Percentiles rank a stretch among this genome's conserved stretches.
Conservation (phyloP, 192 early-diverging fungal species). For the Blastocladiella britannica region DNA sequence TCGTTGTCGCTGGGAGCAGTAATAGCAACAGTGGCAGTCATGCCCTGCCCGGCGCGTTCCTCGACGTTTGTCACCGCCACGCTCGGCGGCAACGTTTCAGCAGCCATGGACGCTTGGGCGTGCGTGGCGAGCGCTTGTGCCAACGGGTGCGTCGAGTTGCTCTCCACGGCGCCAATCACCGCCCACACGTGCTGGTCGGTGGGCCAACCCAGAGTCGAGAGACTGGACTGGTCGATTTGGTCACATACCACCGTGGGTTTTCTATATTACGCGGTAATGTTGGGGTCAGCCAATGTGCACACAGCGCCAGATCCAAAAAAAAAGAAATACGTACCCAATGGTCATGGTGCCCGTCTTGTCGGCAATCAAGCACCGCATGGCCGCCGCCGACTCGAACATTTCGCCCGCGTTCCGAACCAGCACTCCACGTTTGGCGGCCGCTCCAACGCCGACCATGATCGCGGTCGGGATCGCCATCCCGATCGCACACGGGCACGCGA, state of each 20-base stretch:
- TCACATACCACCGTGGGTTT: slow-evolving; percentile 5
- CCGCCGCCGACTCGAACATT: slow-evolving; percentile 42
- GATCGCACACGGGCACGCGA: slow-evolving; percentile 51
- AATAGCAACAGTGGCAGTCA: slow-evolving; percentile 21
- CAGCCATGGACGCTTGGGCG: slow-evolving; percentile 1
- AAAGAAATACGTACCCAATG: slow-evolving; percentile 9
- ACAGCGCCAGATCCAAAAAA: not conserved
- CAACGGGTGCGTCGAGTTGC: slow-evolving; percentile 45
- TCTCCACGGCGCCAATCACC: slow-evolving; percentile 11
- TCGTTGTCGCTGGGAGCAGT: slow-evolving; percentile 10
- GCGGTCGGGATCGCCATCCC: slow-evolving; percentile 50
- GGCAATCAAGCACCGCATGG: slow-evolving; percentile 43
- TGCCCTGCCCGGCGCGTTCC: slow-evolving; percentile 45
- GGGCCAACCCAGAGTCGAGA: slow-evolving; percentile 1
- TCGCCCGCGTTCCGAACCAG: slow-evolving; percentile 54
- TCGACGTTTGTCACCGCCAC: slow-evolving; percentile 25
- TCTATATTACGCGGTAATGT: slow-evolving; percentile 17
- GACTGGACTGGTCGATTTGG: not conserved
- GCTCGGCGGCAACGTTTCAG: slow-evolving; percentile 1
- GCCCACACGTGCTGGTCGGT: slow-evolving; percentile 11
- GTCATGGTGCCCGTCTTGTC: slow-evolving; percentile 77
- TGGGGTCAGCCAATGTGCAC: slow-evolving; percentile 13
- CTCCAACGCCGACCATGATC: slow-evolving; percentile 52
- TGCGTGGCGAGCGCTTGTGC: slow-evolving; percentile 30
- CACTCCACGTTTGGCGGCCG: slow-evolving; percentile 39